A percentile compares a stretch with the other conserved stretches of the same genome.
Evolutionary conservation across 2,329 filamentous ascomycete genomes (phyloP).

Genomic region (Alternaria hordeiaustralica): DNA sequence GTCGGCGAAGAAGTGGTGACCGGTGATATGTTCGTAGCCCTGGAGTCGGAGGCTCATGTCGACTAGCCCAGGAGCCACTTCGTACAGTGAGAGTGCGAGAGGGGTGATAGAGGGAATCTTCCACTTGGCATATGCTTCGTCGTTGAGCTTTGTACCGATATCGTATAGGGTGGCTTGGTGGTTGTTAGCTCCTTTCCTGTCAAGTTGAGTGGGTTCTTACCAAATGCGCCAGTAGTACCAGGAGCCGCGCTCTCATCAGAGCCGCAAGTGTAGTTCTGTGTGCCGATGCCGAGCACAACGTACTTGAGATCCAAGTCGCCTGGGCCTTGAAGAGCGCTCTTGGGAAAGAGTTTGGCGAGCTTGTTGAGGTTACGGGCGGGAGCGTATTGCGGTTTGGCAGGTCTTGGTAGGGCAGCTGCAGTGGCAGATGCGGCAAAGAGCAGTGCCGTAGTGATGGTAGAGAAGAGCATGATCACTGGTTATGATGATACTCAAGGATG

Average conservation of each 20-base stretch:
- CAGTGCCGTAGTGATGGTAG: slow-evolving; percentile 31
- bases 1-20: slow-evolving; percentile 70
- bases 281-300: slow-evolving; percentile 57
- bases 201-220: slow-evolving; percentile 23
- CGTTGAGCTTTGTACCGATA: slow-evolving; percentile 41
- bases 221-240: slow-evolving; percentile 42
- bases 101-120: slow-evolving; percentile 43
- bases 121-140: slow-evolving; percentile 37
- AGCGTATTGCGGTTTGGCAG: slow-evolving; percentile 18
- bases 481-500: background rate
- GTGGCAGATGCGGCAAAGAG: slow-evolving; percentile 25
- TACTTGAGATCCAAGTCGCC: slow-evolving; percentile 50
- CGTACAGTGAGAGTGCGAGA: slow-evolving; percentile 40
- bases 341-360: slow-evolving; percentile 36
- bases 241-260: slow-evolving; percentile 33
- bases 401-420: slow-evolving; percentile 22
- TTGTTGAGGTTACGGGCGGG: slow-evolving; percentile 30
- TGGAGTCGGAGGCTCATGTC: slow-evolving; percentile 34
- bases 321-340: slow-evolving; percentile 38
- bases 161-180: slow-evolving; percentile 44
- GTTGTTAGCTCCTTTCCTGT: slow-evolving; percentile 13
- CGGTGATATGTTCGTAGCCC: slow-evolving; percentile 55
- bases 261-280: slow-evolving; percentile 61
- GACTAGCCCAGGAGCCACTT: slow-evolving; percentile 24
- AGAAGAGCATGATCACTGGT: slow-evolving; percentile 37